phyloP scores from a whole-genome alignment of 768 basidiomycete genomes.

The Lentinus brumalis region DNA sequence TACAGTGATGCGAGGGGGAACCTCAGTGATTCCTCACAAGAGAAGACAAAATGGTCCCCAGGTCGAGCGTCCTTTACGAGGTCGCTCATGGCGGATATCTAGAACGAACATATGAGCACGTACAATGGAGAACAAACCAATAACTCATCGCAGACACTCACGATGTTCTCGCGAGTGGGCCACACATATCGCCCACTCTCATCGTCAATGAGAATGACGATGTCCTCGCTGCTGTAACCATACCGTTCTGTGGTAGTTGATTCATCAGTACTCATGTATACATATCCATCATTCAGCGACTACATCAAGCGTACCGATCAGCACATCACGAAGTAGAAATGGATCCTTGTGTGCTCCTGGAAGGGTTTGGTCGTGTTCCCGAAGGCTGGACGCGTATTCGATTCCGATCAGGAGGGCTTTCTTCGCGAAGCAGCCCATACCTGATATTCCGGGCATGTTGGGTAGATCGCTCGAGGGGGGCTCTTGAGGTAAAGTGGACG shows the following conservation, averaged over 20 bases:
- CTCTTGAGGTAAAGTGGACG: too few relatives aligned
- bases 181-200: constrained; percentile 31
- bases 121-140: background rate
- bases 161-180: constrained; percentile 49
- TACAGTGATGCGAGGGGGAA: background rate
- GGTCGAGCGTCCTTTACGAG: constrained; percentile 46
- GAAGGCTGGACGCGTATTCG: constrained; percentile 4
- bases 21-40: constrained; percentile 40
- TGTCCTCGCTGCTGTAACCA: constrained; percentile 39
- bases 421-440: background rate
- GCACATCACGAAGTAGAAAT: constrained; percentile 32
- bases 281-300: background rate
- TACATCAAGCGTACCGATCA: constrained; percentile 36
- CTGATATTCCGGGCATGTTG: too few relatives aligned
- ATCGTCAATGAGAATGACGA: constrained; percentile 46
- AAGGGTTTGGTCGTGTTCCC: constrained; percentile 11
- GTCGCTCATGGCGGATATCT: constrained; percentile 45
- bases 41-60: constrained; percentile 58
- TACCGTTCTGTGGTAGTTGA: constrained; percentile 34
- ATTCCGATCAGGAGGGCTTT: constrained; percentile 11
- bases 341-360: constrained; percentile 43
- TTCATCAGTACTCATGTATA: background rate
- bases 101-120: background rate
- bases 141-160: constrained; percentile 26
- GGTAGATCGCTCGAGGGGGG: too few relatives aligned